Percentiles rank a stretch among this genome's conserved stretches.
These are phyloP conservation scores for Aspergillus niger DNA, from an alignment of 2,329 filamentous ascomycete genomes.

Conservation along the genomic window DNA sequence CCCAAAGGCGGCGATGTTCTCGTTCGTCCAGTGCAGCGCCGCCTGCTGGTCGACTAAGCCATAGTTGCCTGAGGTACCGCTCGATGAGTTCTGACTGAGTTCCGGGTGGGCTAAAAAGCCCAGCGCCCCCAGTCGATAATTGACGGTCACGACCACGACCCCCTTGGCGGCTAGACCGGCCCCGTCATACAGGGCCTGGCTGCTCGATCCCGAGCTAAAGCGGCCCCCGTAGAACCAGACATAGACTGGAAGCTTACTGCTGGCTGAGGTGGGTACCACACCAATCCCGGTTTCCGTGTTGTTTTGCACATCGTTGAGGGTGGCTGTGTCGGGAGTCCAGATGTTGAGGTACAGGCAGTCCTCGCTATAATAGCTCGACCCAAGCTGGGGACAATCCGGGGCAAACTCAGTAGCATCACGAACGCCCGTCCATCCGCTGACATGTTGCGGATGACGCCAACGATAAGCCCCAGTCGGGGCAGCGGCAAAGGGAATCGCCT, in stretches of 20 bases:
- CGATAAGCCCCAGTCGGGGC: constrained; percentile 10
- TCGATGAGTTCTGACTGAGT: constrained; percentile 21
- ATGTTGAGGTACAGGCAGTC: constrained; percentile 27
- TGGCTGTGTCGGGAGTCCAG: constrained; percentile 25
- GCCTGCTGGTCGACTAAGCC: constrained; percentile 29
- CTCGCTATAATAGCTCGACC: constrained; percentile 37
- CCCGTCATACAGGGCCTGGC: constrained; percentile 22
- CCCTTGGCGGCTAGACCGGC: constrained; percentile 22
- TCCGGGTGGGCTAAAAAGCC: constrained; percentile 29
- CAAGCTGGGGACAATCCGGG: constrained; percentile 28
- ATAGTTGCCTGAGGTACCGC: constrained; percentile 32
- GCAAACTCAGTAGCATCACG: constrained; percentile 19
- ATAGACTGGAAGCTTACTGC: constrained; percentile 22
- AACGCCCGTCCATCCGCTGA: constrained; percentile 12
- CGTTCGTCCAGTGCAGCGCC: constrained; percentile 24
- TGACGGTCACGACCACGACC: constrained; percentile 25
- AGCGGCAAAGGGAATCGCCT: constrained; percentile 26
- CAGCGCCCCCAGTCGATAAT: constrained; percentile 39
- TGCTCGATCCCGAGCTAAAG: constrained; percentile 16
- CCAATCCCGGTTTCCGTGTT: neutral
- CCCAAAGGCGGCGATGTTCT: constrained; percentile 25
- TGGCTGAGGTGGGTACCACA: neutral
- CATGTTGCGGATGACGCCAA: constrained; percentile 8
- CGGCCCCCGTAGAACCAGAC: constrained; percentile 24
- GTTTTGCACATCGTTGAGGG: neutral